Conservation (phyloP, 257 asterid genomes). For the Jacaranda mimosifolia region DNA sequence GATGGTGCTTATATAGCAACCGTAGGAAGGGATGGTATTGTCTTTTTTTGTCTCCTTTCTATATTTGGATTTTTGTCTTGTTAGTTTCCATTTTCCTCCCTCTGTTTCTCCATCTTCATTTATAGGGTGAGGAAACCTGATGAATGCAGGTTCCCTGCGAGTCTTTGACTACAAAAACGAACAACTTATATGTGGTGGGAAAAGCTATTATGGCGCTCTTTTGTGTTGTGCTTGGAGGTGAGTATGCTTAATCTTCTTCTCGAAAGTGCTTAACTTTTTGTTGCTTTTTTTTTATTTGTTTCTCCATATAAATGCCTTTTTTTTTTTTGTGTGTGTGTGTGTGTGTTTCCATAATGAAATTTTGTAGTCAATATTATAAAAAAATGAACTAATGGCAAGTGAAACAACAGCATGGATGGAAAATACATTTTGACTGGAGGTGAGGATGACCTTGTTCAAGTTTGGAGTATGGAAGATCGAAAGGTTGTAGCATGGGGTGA, state of each 20-base stretch:
- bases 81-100: slow-evolving; percentile 17
- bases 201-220: slow-evolving; percentile 97
- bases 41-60: slow-evolving; percentile 36
- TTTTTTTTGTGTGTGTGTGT: not conserved
- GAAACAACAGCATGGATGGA: slow-evolving; percentile 88
- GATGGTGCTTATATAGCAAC: slow-evolving; percentile 88
- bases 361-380: slow-evolving; percentile 41
- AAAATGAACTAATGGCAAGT: slow-evolving; percentile 50
- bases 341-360: slow-evolving; percentile 24
- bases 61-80: not conserved
- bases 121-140: slow-evolving; percentile 32
- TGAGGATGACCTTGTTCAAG: slow-evolving; percentile 99
- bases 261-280: not conserved
- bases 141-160: slow-evolving; percentile 82
- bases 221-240: slow-evolving; percentile 99
- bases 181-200: slow-evolving; percentile 92
- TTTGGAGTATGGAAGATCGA: slow-evolving; percentile 98
- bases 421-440: slow-evolving; percentile 98
- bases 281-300: not conserved
- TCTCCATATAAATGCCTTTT: not conserved
- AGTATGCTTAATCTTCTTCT: slow-evolving; percentile 24
- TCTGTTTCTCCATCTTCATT: slow-evolving; percentile 23
- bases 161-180: slow-evolving; percentile 92
- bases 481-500: slow-evolving; percentile 99
- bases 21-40: slow-evolving; percentile 90